Base-by-base conservation (phyloP, 768 basidiomycete genomes). In the Rubroboletus pulcherrimus region DNA sequence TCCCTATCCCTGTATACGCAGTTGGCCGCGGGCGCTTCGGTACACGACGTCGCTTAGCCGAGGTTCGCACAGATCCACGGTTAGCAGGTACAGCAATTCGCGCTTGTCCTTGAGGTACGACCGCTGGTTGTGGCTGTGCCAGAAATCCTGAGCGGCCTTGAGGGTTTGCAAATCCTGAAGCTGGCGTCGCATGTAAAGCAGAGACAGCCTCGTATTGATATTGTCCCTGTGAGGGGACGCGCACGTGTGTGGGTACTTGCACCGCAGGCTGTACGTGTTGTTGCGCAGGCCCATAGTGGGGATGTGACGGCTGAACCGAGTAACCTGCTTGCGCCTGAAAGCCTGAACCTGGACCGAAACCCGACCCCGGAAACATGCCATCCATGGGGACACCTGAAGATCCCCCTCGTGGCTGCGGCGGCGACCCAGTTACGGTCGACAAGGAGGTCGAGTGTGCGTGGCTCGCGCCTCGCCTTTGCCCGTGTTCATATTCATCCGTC, bases 381-480 rank as follows among this genome's bases (percentile, higher is more conserved):
- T 48, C 39, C 3, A 43, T 38, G 1, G 46, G 15, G 9, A 21
- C 11, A 21, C 29, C 35, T 1, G 49, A 46, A 7, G 42, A 34
- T 19, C 49, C 47, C 17, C 46, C 51, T 33, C 15, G 64, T 30
- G n/a, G 30, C 40, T 54, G 59, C 8, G 46, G 58, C 3, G 66
- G 54, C 2, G 66, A 63, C 7, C 42, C 63, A 6, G 61, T 61
- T 5, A 71, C 55, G 29, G 71, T 71, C 9, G 66, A 63, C 12
- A 67, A 3, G 11, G 69, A 71, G 24, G 60, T 31, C 4, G 69
- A 71, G 26, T 64, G 56, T 19, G 53, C 47, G 24, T 71, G 69
- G 4, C 57, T 10, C 2, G 39, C 0, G 2, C 49, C 47, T 10
- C 37, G 59, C 17, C 34, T 44, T 15, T 31, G 54, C 8, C 38